These are phyloP conservation scores for Saururus chinensis DNA, from an alignment of 164 flowering plant genomes.

Conservation along the genomic window DNA sequence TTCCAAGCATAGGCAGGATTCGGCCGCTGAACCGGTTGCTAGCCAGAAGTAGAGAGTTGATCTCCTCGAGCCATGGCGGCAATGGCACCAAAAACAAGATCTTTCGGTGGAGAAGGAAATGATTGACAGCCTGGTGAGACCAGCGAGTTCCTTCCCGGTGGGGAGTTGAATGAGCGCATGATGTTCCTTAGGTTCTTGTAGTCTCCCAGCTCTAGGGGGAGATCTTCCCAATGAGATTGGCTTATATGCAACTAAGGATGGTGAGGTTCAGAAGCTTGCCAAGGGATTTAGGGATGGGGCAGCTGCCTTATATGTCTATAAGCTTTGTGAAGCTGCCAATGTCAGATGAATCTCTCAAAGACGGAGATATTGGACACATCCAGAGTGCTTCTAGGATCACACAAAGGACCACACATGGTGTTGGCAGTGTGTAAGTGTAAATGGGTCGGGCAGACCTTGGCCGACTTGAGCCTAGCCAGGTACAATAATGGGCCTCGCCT, in stretches of 20 bases:
- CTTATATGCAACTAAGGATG: conserved; percentile 35
- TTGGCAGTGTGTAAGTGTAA: too few species aligned
- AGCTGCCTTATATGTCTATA: conserved; percentile 51
- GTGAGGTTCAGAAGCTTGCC: conserved; percentile 46
- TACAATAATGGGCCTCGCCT: too few species aligned
- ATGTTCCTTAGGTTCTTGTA: conserved; percentile 40
- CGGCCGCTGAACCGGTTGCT: conserved; percentile 43
- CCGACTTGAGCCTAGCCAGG: too few species aligned
- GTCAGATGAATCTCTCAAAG: conserved; percentile 42
- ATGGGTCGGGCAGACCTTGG: too few species aligned
- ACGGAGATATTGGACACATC: conserved; percentile 60
- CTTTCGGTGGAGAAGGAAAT: conserved; percentile 51
- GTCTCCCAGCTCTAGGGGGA: conserved; percentile 56
- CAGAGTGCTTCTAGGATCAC: too few species aligned
- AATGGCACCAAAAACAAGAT: conserved; percentile 50
- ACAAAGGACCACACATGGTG: too few species aligned
- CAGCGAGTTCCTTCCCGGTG: conserved; percentile 48
- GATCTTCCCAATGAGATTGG: conserved; percentile 53
- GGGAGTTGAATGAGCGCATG: conserved; percentile 58
- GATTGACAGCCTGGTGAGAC: conserved; percentile 40
- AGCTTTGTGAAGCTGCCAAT: conserved; percentile 39
- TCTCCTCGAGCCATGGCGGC: conserved; percentile 56
- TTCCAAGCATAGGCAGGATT: conserved; percentile 61
- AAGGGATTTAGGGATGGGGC: conserved; percentile 44
- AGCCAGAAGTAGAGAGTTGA: conserved; percentile 42